A percentile compares a stretch with the other conserved stretches of the same genome.
phyloP scores from a whole-genome alignment of 2,329 filamentous ascomycete genomes.

The Paraconiothyrium sp. region DNA sequence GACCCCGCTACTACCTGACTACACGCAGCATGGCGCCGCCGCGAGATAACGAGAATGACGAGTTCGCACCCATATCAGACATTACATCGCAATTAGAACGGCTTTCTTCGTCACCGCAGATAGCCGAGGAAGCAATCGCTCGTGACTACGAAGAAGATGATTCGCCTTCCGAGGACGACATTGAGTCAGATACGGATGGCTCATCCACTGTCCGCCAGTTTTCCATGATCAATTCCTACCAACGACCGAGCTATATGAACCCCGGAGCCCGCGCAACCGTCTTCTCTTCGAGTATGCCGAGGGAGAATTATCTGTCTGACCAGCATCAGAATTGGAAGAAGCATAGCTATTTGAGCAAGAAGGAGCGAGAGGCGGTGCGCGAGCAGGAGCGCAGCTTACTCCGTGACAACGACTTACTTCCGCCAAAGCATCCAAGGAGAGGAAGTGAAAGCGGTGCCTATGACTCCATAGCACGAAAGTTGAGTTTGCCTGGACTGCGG shows the following conservation, averaged over 20 bases:
- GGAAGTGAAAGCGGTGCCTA: constrained; percentile 40
- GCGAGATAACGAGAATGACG: constrained; percentile 10
- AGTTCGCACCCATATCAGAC: constrained; percentile 29
- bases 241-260: constrained; percentile 79
- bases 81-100: constrained; percentile 43
- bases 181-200: constrained; percentile 70
- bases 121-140: constrained; percentile 51
- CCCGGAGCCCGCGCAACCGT: constrained; percentile 76
- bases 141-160: constrained; percentile 48
- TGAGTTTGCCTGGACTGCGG: constrained; percentile 42
- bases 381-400: constrained; percentile 68
- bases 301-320: constrained; percentile 37
- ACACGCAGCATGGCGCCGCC: constrained; percentile 29
- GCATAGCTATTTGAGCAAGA: constrained; percentile 58
- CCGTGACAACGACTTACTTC: constrained; percentile 67
- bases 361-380: constrained; percentile 63
- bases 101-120: constrained; percentile 40
- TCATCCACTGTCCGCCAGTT: constrained; percentile 57
- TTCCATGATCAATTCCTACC: constrained; percentile 72
- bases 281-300: constrained; percentile 64
- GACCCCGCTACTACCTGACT: not conserved
- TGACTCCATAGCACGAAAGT: constrained; percentile 35
- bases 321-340: constrained; percentile 30
- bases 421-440: constrained; percentile 59
- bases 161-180: constrained; percentile 21